Base-by-base conservation (phyloP, 345 rosid genomes). In the Camelina sativa region DNA sequence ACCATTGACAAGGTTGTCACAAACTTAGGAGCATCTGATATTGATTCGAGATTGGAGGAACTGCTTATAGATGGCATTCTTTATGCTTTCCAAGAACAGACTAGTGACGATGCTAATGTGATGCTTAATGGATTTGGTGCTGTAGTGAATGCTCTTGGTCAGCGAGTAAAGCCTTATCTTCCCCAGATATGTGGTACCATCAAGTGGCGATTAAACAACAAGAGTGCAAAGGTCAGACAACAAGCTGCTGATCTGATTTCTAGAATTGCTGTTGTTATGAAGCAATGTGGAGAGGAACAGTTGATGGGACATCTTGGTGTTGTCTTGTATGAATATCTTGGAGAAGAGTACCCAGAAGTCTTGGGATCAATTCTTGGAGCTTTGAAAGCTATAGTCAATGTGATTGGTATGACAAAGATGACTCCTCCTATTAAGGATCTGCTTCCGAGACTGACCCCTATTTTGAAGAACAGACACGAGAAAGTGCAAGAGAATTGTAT, bases 171-270 rank as follows among this genome's bases (percentile, higher is more conserved):
- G 76, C 98, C 98, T 44, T 96, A 92, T 70, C 97, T 96, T 81
- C 99, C 99, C 19, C 99, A 96, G 88, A 92, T 96, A 50, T 96
- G 99, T 82, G 99, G 98, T 85, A 92, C 99, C 75, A 92, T 96
- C 51, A 96, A 96, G 86, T 96, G 99, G 99, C 90, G 99, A 20
- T 63, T 96, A 85, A 96, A 96, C 85, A 96, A 96, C 90, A 92
- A 92, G 83, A 90, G 97, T 66, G 98, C 99, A n/a, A 96, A 96
- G 85, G 99, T 95, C 37, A 86, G 99, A 77, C 99, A 96, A 70
- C 99, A 96, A 80, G 97, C 97, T 2, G 96, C 99, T 9, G 99
- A 96, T 87, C 97, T 96, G 60, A 96, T 96, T 74, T 90, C 97
- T 34, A 86, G 99, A 74, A 89, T 96, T 57, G 99, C 96, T 58